Conservation (phyloP, 495 filamentous ascomycete species). For the Gamarada debralockiae region DNA sequence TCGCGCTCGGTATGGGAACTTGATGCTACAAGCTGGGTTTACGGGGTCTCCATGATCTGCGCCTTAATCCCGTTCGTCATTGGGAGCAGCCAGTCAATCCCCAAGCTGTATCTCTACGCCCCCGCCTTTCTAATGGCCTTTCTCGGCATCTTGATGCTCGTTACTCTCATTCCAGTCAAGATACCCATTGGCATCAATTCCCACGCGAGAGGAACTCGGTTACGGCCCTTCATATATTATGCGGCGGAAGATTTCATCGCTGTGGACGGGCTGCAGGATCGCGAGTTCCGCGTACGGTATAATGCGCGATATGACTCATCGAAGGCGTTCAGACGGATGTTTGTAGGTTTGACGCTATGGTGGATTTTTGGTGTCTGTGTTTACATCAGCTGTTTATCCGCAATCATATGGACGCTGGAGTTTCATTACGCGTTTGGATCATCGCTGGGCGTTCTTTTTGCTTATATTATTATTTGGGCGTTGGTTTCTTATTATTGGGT, state of each 20-base stretch:
- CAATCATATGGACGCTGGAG: constrained; percentile 14
- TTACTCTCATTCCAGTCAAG: constrained; percentile 13
- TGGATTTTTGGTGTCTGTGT: constrained; percentile 13
- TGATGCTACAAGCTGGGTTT: constrained; percentile 16
- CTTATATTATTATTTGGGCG: constrained; percentile 14
- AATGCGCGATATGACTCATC: constrained; percentile 13
- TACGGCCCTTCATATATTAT: constrained; percentile 17
- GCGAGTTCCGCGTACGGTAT: constrained; percentile 14
- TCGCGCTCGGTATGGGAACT: constrained; percentile 11
- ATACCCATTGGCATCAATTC: constrained; percentile 16
- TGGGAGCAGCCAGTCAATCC: constrained; percentile 3
- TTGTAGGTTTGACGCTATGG: constrained; percentile 11
- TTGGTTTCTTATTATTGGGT: constrained; percentile 2
- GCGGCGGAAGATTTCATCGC: constrained; percentile 18
- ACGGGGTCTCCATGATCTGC: constrained; percentile 11
- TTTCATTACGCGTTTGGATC: constrained; percentile 18
- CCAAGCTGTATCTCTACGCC: constrained; percentile 13
- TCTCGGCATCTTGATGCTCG: constrained; percentile 15
- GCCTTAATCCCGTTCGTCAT: constrained; percentile 17
- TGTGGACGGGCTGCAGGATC: constrained; percentile 14
- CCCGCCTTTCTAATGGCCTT: constrained; percentile 16
- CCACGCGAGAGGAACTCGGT: constrained; percentile 10
- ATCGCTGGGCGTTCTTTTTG: constrained; percentile 10
- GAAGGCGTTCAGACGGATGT: constrained; percentile 12
- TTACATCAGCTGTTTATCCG: constrained; percentile 10